phyloP scores from a whole-genome alignment of 208 protist genomes.

The Leishmania amazonensis region DNA sequence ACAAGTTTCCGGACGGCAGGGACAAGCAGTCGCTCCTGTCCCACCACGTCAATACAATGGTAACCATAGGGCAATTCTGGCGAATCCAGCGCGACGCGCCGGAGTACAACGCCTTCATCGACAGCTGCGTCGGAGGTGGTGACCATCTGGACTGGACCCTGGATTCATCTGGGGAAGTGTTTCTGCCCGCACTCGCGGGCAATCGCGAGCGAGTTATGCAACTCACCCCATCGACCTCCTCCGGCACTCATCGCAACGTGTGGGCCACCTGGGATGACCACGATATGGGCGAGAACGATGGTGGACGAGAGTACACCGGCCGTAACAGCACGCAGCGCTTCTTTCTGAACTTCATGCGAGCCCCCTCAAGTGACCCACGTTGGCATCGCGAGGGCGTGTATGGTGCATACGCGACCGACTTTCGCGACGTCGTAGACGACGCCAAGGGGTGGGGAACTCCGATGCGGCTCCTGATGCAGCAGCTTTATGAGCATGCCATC shows the following conservation, averaged over 20 bases:
- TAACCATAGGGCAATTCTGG: conserved; percentile 62
- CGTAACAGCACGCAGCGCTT: conserved; percentile 63
- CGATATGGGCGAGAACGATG: conserved; percentile 90
- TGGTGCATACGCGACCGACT: conserved; percentile 51
- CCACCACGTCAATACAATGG: conserved; percentile 35
- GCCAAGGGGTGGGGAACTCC: conserved; percentile 17
- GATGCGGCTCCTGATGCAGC: conserved; percentile 14
- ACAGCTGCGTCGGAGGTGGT: conserved; percentile 39
- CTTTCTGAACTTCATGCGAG: conserved; percentile 81
- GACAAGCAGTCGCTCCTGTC: conserved; percentile 28
- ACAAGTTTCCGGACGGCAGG: conserved; percentile 45
- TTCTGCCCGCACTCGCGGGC: background rate
- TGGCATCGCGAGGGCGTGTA: conserved; percentile 74
- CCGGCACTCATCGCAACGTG: conserved; percentile 23
- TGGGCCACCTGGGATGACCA: conserved; percentile 91
- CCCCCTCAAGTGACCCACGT: conserved; percentile 37
- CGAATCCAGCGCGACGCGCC: conserved; percentile 47
- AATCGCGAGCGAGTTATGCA: background rate
- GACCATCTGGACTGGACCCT: background rate
- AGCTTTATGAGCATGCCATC: conserved; percentile 57
- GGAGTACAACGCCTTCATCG: conserved; percentile 67
- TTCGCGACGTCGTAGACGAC: conserved; percentile 35
- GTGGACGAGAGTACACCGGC: conserved; percentile 61
- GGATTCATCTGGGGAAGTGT: background rate
- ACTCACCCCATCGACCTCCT: background rate